Evolutionary conservation across 106 monocot genomes (phyloP).

Genomic region (Platanthera guangdongensis): DNA sequence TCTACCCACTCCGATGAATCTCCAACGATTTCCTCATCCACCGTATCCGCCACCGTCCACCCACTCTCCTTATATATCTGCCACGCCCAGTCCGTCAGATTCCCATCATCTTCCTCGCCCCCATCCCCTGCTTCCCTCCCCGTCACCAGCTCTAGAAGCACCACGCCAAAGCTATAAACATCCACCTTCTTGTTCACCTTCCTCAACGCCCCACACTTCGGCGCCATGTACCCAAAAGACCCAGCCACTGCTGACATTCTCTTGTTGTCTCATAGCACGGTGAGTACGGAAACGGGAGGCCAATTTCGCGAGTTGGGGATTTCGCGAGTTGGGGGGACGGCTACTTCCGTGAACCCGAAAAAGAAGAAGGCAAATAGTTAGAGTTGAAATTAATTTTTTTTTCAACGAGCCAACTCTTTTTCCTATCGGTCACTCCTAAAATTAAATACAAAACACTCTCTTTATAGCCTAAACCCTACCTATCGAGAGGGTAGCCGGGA

Average conservation of each 20-base stretch:
- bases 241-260: conserved; percentile 41
- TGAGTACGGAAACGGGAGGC: no score
- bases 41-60: conserved; percentile 10
- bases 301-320: no score
- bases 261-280: no score
- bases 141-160: conserved; percentile 71
- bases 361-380: no score
- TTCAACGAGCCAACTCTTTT: no score
- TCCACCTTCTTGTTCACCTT: conserved; percentile 71
- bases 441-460: no score
- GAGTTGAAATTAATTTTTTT: no score
- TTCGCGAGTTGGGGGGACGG: no score
- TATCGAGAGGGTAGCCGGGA: no score
- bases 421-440: no score
- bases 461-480: no score
- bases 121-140: conserved; percentile 32
- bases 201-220: conserved; percentile 41
- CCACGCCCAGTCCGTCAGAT: conserved; percentile 54
- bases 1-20: conserved; percentile 9
- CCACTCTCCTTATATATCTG: conserved; percentile 22
- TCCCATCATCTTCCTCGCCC: conserved; percentile 22
- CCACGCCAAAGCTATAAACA: conserved; percentile 87
- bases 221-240: conserved; percentile 79
- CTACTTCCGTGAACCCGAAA: no score
- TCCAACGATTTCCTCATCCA: conserved; percentile 27